Evolutionary conservation across 2,329 filamentous ascomycete species (phyloP).

Genomic region (Colletotrichum lentis): DNA sequence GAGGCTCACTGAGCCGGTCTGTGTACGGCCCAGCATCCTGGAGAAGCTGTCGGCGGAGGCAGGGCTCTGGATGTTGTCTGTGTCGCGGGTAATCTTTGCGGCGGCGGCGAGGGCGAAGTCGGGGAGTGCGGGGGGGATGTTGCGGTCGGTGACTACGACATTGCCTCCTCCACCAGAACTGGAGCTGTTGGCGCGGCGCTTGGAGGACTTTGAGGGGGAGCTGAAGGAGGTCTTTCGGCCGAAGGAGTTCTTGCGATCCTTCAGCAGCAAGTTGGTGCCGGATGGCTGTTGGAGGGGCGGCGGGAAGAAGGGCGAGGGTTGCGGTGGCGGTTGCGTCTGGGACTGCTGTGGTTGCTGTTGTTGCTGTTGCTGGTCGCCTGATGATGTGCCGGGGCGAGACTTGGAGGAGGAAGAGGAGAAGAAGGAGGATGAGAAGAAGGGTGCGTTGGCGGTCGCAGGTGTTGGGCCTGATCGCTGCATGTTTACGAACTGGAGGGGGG

Average conservation of each 20-base stretch:
- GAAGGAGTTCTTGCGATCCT: constrained; percentile 63
- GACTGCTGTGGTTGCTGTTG: constrained; percentile 31
- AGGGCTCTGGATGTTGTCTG: constrained; percentile 43
- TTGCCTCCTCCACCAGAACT: constrained; percentile 52
- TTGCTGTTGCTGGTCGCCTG: constrained; percentile 36
- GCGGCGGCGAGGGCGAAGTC: constrained; percentile 62
- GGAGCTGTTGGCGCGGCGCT: constrained; percentile 54
- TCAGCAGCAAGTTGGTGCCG: constrained; percentile 47
- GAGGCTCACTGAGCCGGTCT: constrained; percentile 48
- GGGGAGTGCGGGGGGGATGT: constrained; percentile 61
- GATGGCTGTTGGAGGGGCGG: constrained; percentile 38
- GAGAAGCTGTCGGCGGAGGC: constrained; percentile 49
- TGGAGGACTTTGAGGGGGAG: constrained; percentile 45
- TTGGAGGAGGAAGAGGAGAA: constrained; percentile 47
- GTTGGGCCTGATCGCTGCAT: constrained; percentile 39
- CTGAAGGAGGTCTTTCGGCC: constrained; percentile 63
- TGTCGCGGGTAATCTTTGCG: constrained; percentile 52
- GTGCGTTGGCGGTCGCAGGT: constrained; percentile 42
- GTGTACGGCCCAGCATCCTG: constrained; percentile 56
- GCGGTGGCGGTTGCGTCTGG: constrained; percentile 37
- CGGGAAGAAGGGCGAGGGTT: constrained; percentile 36
- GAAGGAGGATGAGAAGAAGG: constrained; percentile 50
- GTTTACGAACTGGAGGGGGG: constrained; percentile 26
- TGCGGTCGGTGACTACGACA: constrained; percentile 55
- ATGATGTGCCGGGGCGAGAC: constrained; percentile 40